These are phyloP conservation scores for Trichophyton schoenleinii DNA, from an alignment of 2,329 filamentous ascomycete genomes.

Conservation along the genomic window DNA sequence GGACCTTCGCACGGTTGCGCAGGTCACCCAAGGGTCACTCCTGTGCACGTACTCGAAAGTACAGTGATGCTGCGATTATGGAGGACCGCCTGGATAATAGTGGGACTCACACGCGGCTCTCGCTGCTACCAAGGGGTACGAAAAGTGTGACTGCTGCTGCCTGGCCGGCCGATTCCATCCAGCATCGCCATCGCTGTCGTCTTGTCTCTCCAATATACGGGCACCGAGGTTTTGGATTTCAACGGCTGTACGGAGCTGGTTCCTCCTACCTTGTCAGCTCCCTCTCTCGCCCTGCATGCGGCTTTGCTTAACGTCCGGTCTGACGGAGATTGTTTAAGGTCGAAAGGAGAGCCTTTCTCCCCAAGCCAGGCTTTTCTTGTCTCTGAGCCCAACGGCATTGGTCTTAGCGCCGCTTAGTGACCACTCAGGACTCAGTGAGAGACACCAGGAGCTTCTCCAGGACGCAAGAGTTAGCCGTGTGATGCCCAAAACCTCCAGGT, in stretches of 20 bases:
- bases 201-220: too few species aligned
- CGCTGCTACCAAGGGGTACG: neutral
- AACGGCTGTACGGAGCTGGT: neutral
- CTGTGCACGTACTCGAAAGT: neutral
- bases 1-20: neutral
- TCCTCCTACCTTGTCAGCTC: neutral
- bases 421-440: neutral
- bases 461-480: neutral
- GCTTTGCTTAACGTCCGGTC: neutral
- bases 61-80: neutral
- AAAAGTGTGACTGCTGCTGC: neutral
- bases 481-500: neutral
- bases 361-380: neutral
- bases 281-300: neutral
- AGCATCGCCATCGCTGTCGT: neutral
- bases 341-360: neutral
- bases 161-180: neutral
- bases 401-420: constrained; percentile 1
- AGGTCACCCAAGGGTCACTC: neutral
- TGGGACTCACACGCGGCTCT: neutral
- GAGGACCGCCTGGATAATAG: neutral
- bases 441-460: neutral
- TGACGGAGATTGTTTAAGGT: neutral
- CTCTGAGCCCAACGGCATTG: neutral
- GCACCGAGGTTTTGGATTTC: neutral